These are phyloP conservation scores for Pythium chondricola DNA, from an alignment of 352 stramenopile genomes.

Conservation along the genomic window DNA sequence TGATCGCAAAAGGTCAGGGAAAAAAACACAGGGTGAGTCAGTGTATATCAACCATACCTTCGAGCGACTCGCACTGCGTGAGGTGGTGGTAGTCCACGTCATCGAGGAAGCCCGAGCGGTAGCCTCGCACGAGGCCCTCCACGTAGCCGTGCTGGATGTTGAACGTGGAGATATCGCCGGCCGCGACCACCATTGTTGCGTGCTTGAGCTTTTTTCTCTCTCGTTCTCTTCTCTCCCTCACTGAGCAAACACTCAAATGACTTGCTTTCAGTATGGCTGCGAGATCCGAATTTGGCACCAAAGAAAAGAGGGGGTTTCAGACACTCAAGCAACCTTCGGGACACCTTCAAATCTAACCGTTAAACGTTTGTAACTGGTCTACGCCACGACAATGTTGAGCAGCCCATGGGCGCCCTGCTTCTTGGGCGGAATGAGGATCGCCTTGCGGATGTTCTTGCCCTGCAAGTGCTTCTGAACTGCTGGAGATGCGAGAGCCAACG, in stretches of 20 bases:
- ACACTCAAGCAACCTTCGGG: slow-evolving; percentile 5
- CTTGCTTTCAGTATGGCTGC: slow-evolving; percentile 16
- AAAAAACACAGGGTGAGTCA: neutral
- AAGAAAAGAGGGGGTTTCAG: slow-evolving; percentile 5
- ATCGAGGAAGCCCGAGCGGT: slow-evolving; percentile 87
- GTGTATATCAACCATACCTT: slow-evolving; percentile 37
- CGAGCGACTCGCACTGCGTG: slow-evolving; percentile 86
- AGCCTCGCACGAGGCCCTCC: slow-evolving; percentile 95
- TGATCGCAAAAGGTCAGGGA: neutral
- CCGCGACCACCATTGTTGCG: slow-evolving; percentile 40
- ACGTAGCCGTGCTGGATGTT: slow-evolving; percentile 98
- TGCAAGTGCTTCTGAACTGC: slow-evolving; percentile 65
- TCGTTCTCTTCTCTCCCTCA: neutral
- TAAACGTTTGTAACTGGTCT: slow-evolving; percentile 2
- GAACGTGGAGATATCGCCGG: slow-evolving; percentile 92
- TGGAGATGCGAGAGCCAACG: slow-evolving; percentile 44
- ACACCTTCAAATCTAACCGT: neutral
- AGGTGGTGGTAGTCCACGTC: slow-evolving; percentile 89
- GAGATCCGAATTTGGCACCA: slow-evolving; percentile 14
- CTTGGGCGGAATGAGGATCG: slow-evolving; percentile 75
- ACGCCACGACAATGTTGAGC: slow-evolving; percentile 71
- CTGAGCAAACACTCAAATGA: neutral
- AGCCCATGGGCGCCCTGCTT: slow-evolving; percentile 70
- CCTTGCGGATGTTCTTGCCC: slow-evolving; percentile 57
- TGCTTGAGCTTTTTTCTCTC: neutral